Base-by-base conservation (phyloP, 371 early-diverging fungal species). In the Mucor racemosus region DNA sequence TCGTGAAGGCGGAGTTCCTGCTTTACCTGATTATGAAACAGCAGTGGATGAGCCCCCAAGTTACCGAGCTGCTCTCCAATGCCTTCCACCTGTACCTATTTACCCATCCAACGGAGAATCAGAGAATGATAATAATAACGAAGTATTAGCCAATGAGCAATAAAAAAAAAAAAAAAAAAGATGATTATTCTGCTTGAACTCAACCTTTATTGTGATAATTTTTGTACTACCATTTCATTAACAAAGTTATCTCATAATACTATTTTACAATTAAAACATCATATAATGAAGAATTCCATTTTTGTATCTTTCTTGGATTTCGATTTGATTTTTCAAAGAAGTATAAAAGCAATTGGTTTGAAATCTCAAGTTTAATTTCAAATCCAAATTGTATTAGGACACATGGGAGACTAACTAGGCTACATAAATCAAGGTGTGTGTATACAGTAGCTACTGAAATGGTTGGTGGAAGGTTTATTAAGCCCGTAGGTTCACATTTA, bases 21-120 rank as follows among this genome's bases (percentile, higher is more conserved):
- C 60, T 35, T 39, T 68, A 9, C 73, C 73, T 10, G 66, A 62
- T 31, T 73, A 69, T 41, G 58, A 65, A 10, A 15, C 50, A 17
- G 42, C 55, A 11, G 31, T 36, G 0, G 62, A 69, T 53, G 21
- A 58, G 9, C 73, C 73, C 7, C 73, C 73, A 14, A 54, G 62
- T 21, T 73, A 73, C 57, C 39, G 53, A 19, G 33, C 64, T 14
- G 10, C 68, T 1, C 39, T 72, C 15, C 40, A 64, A n/a, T 15
- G 17, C 5, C 34, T 72, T 4, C 72, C 68, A 26, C 68, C 68
- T n/a, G 65, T 64, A 7, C 68, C 72, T 21, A 36, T 60, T 0
- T 72, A 72, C 57, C 60, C 60, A 14, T 26, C 2, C 15, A 46
- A n/a, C 34, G 42, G 14, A 5, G 42, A 42, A 15, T 42, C 14